Base-by-base conservation (phyloP, 257 asterid genomes). In the Solanum chaucha region DNA sequence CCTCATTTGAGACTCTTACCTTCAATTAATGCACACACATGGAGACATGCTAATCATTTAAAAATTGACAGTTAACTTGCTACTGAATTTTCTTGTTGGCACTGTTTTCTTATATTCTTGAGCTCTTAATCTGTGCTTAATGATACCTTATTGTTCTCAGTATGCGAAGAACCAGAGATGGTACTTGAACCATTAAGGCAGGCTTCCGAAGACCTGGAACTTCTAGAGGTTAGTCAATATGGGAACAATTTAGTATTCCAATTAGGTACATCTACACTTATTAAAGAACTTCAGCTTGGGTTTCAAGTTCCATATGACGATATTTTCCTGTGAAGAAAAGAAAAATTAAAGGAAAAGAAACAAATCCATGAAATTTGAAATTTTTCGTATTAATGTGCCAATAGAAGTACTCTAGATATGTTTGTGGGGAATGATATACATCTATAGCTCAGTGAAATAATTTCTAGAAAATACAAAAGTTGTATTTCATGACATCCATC, bases 131-230 rank as follows among this genome's bases (percentile, higher is more conserved):
- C 44, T 85, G 34, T 61, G 55, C 24, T 82, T 82, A n/a, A 82
- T 32, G 17, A 89, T 70, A 61, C 9, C 36, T 84, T 80, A 77
- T 87, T 87, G 87, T 82, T 85, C 85, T 22, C 92, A 95, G 99
- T 93, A 89, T 90, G 92, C 19, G 96, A 93, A 70, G 88, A 93
- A 77, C 92, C 95, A 32, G 98, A 93, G 89, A 88, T 89, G 90
- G 96, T 94, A 89, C 91, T 97, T 8, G 96, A 92, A 85, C 95
- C 99, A 36, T 87, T 97, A 84, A 92, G 88, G 85, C 99, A 93
- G 90, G 99, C 99, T 92, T 92, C 97, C 1, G 96, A 93, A 89
- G 98, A 92, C 84, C 98, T 96, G 88, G 93, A 95, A 88, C 94
- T 91, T 87, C 88, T 97, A 88, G 96, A 97, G 99, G 99, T 96